phyloP scores from a whole-genome alignment of 2,329 filamentous ascomycete species.

The Trichophyton simii region DNA sequence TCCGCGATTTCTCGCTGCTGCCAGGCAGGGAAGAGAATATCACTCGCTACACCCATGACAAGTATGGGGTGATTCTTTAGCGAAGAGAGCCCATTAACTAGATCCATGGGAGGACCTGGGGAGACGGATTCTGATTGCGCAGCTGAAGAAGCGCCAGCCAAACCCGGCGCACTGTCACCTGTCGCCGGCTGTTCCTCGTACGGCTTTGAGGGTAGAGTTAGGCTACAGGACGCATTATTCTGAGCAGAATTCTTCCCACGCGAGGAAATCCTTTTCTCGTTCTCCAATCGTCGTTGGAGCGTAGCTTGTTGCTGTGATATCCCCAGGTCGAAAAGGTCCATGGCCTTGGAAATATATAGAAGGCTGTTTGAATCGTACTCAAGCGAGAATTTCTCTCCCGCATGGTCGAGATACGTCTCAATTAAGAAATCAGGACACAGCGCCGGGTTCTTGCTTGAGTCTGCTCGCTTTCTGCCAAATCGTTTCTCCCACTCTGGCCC shows the following conservation, averaged over 20 bases:
- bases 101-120: conserved; percentile 55
- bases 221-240: conserved; percentile 50
- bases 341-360: conserved; percentile 93
- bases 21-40: conserved; percentile 96
- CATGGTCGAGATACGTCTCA: conserved; percentile 95
- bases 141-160: neutral
- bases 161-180: neutral
- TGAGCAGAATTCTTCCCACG: conserved; percentile 21
- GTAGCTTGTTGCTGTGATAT: conserved; percentile 54
- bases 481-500: conserved; percentile 96
- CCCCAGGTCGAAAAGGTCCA: conserved; percentile 95
- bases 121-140: conserved; percentile 16
- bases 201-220: conserved; percentile 69
- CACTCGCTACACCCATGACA: conserved; percentile 86
- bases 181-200: conserved; percentile 66
- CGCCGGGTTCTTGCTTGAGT: conserved; percentile 73
- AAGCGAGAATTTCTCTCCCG: conserved; percentile 94
- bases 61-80: conserved; percentile 68
- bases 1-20: conserved; percentile 91
- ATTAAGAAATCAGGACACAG: conserved; percentile 96
- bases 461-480: conserved; percentile 77
- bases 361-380: conserved; percentile 94
- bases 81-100: conserved; percentile 60
- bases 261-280: conserved; percentile 45
- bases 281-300: conserved; percentile 48